Conservation (phyloP, 2,329 filamentous ascomycete species). For the Aspergillus ruber region DNA sequence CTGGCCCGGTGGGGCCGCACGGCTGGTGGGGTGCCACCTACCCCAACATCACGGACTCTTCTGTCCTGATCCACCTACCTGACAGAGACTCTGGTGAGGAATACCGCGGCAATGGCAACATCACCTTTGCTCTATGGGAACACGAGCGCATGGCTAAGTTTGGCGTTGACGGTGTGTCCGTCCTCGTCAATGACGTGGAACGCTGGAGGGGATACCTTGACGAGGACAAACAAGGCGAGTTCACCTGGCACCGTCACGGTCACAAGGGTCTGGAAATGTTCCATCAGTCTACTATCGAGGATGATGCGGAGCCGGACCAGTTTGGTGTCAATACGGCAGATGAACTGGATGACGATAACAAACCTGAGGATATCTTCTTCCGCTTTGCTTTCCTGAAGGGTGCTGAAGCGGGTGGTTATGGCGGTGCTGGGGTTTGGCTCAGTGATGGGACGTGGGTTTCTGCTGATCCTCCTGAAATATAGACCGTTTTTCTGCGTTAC, state of each 20-base stretch:
- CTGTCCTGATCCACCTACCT: slow-evolving; percentile 41
- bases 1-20: slow-evolving; percentile 37
- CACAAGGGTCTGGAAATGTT: slow-evolving; percentile 33
- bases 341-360: slow-evolving; percentile 17
- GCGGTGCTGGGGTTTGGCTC: slow-evolving; percentile 35
- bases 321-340: slow-evolving; percentile 9
- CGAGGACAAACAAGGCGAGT: slow-evolving; percentile 41
- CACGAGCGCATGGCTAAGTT: slow-evolving; percentile 32
- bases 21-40: slow-evolving; percentile 39
- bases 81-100: slow-evolving; percentile 17
- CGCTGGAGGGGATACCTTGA: slow-evolving; percentile 53
- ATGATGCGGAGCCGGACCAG: slow-evolving; percentile 10
- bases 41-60: slow-evolving; percentile 49
- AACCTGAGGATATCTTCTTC: slow-evolving; percentile 40
- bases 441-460: slow-evolving; percentile 31
- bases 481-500: slow-evolving; percentile 4
- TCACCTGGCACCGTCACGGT: slow-evolving; percentile 45
- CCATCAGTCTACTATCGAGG: slow-evolving; percentile 18
- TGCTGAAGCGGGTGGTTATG: slow-evolving; percentile 33
- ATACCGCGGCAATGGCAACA: slow-evolving; percentile 38
- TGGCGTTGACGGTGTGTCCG: slow-evolving; percentile 50
- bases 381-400: slow-evolving; percentile 42
- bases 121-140: slow-evolving; percentile 41
- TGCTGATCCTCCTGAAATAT: slow-evolving; percentile 19
- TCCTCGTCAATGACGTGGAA: slow-evolving; percentile 60